A percentile compares a stretch with the other conserved stretches of the same genome.
These are phyloP conservation scores for Globisporangium mamillatum DNA, from an alignment of 352 stramenopile genomes.

Conservation along the genomic window DNA sequence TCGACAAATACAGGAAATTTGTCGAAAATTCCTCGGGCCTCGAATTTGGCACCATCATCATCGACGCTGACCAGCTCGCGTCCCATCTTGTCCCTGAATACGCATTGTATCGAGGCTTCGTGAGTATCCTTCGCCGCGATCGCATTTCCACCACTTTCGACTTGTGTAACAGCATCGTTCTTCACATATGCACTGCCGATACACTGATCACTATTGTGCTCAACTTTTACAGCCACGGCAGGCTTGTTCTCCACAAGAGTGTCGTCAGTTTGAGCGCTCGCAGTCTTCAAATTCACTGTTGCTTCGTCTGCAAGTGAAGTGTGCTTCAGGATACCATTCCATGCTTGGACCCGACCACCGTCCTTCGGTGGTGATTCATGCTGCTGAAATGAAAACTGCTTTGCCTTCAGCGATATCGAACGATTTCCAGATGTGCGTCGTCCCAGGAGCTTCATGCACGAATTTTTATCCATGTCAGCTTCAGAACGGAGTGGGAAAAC, in stretches of 20 bases:
- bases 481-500: conserved; percentile 16
- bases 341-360: neutral
- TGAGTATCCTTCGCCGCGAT: neutral
- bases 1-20: conserved; percentile 41
- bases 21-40: neutral
- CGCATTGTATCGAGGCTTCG: conserved; percentile 9
- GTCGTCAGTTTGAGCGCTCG: no score
- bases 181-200: neutral
- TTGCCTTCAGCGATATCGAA: conserved; percentile 1
- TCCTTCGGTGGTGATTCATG: neutral
- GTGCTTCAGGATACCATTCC: neutral
- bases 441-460: conserved; percentile 12
- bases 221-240: neutral
- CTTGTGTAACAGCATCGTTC: neutral
- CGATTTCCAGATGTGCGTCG: neutral
- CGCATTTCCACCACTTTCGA: neutral
- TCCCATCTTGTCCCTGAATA: neutral
- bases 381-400: conserved; percentile 15
- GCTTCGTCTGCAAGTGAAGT: neutral
- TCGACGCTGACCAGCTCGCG: neutral
- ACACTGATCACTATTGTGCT: neutral
- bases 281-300: neutral
- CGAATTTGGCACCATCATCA: neutral
- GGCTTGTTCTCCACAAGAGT: neutral
- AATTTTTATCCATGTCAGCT: neutral